Conservation (phyloP, 2,329 filamentous ascomycete genomes). For the Magnaporthiopsis poae region DNA sequence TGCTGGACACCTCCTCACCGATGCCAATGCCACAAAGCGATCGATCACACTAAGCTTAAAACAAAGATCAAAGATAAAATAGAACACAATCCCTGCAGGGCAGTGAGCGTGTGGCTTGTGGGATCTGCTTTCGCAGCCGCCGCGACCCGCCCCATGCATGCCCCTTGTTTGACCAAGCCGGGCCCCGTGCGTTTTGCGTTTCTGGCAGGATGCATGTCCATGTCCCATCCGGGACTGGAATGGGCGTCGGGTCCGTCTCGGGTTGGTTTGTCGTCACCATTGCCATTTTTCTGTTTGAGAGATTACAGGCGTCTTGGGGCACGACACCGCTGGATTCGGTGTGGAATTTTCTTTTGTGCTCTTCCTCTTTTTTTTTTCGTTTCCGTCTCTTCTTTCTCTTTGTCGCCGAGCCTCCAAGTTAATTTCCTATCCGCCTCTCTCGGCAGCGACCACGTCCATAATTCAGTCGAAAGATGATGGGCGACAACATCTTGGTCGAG, state of each 20-base stretch:
- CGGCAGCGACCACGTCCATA: neutral
- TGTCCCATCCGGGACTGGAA: neutral
- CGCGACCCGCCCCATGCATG: conserved; percentile 1
- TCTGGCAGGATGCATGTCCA: neutral
- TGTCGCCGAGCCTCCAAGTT: neutral
- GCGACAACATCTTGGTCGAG: conserved; percentile 16
- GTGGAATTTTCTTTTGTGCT: neutral
- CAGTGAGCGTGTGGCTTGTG: neutral
- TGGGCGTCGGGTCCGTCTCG: neutral
- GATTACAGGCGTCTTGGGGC: neutral
- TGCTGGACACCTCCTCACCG: neutral
- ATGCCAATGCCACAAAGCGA: neutral
- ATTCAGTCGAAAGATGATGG: neutral
- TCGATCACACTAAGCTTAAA: neutral
- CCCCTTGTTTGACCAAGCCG: conserved; percentile 3
- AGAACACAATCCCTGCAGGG: neutral
- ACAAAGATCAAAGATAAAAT: neutral
- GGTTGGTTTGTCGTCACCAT: neutral
- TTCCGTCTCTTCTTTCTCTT: neutral
- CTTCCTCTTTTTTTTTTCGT: neutral
- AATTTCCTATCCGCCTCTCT: neutral
- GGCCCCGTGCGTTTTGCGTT: neutral
- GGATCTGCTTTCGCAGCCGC: neutral
- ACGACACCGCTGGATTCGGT: neutral
- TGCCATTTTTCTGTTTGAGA: neutral